Base-by-base conservation (phyloP, 768 basidiomycete genomes). In the Mycena vulgaris region DNA sequence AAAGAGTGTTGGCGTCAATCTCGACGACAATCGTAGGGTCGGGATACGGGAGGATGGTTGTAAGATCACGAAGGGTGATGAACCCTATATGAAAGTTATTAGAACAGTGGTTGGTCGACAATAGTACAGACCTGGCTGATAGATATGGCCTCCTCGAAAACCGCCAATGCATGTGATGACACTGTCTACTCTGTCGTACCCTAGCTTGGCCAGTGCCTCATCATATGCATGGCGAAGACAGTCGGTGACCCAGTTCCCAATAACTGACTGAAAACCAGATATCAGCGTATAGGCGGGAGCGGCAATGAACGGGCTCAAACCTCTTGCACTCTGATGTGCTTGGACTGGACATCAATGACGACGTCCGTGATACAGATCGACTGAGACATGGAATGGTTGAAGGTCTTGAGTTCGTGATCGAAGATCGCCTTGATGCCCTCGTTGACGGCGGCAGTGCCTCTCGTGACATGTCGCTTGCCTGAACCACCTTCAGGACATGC, bases 31-130 rank as follows among this genome's bases (percentile, higher is more conserved):
- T 84, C 6, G 86, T 81, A 1, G 90, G 86, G 60, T 92, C 91
- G 49, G 89, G 86, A 64, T 89, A 92, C 1, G 91, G 90, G 55
- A 92, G 76, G n/a, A 91, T 89, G 69, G 91, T 90, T n/a, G 90
- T 73, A 67, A 92, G 87, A 73, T 92, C 89, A 0, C 91, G 90
- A 0, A 92, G 78, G 5, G 88, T 90, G 60, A 92, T 80, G 28
- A 77, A 0, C 90, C 89, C 85, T 30, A 31, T 70, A 4, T 28
- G 5, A 47, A 65, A 64, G 37, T 39, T 53, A 64, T 64, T 28
- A 64, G 63, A 64, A 53, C 33, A 35, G 33, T 51, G 51, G 51
- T 51, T 64, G 37, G 51, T 37, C 63, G 48, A 64, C 37, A 27
- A 57, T 57, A 57, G 35, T 17, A 39, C 75, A 48, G 69, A 86